A percentile compares a stretch with the other conserved stretches of the same genome.
phyloP scores from a whole-genome alignment of 179 eudicot species.

The Carnegiea gigantea region DNA sequence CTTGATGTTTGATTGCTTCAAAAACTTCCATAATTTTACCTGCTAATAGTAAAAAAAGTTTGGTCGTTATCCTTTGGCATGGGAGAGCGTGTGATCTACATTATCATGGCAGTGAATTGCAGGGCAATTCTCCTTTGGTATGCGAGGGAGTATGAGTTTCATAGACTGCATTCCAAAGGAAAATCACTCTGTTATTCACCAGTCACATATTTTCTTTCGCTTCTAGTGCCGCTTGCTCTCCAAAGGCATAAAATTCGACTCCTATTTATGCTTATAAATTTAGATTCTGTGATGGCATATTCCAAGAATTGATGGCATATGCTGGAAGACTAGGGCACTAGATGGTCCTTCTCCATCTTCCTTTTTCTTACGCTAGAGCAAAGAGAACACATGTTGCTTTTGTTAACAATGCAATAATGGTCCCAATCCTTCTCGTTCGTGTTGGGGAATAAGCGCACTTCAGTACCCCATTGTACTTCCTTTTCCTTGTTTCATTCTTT shows the following conservation, averaged over 20 bases:
- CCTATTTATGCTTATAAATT: not conserved
- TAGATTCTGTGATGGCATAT: constrained; percentile 1
- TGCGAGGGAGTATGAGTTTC: constrained; percentile 23
- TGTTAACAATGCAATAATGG: not conserved
- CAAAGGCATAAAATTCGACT: constrained; percentile 5
- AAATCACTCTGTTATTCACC: constrained; percentile 45
- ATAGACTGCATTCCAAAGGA: constrained; percentile 41
- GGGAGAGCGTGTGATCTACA: not conserved
- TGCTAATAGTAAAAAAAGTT: not conserved
- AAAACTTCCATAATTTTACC: not conserved
- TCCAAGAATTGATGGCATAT: constrained; percentile 14
- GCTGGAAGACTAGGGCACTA: not conserved
- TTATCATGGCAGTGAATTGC: constrained; percentile 24
- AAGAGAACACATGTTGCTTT: constrained; percentile 2
- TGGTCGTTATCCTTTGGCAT: not conserved
- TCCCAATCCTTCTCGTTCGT: not conserved
- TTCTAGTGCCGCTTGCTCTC: not conserved
- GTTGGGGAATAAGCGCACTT: not conserved
- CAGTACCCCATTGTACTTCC: not conserved
- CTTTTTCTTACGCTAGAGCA: not conserved
- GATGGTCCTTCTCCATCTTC: not conserved
- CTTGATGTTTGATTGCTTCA: not conserved
- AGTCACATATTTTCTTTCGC: not conserved
- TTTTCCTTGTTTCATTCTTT: not conserved
- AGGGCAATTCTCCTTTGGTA: constrained; percentile 61